Evolutionary conservation across 1,284 basidiomycete species (phyloP), one percentile per base, ranked within the genome.

Genomic region (Puccinia polysora): DNA sequence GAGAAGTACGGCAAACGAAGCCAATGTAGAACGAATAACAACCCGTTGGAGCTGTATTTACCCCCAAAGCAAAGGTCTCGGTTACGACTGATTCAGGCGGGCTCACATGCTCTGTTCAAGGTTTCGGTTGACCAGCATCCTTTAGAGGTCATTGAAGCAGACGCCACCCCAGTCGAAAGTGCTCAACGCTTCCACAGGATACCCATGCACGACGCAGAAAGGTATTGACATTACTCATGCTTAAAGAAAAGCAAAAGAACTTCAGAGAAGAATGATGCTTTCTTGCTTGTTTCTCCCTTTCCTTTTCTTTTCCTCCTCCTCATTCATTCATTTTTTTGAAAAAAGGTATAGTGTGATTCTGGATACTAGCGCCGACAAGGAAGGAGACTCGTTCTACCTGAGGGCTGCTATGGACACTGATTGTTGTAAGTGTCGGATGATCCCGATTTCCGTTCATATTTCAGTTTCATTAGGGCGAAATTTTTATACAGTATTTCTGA

Each of bases 31-130:
- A 71, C 68, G 28, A 58, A 15, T 43, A 55, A 23, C 34, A 52
- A 55, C 28, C 68, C 68, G 7, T 38, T 71, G 25, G 68, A 71
- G 20, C 38, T 71, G 32, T 64, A 59, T n/a, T 74, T 81, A 25
- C 74, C 75, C 23, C 76, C 79, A 30, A 75, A 77, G 72, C 79
- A 80, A 67, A 80, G 81, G 18, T 84, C 85, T 75, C 82, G 85
- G 7, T 82, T 86, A 77, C 82, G 86, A 2, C 76, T 86, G 43
- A 81, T 86, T 73, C 83, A 84, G 58, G 79, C 83, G 0, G 84
- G 84, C 28, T 77, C 75, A 40, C 77, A 78, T 62, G 78, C 76
- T 30, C 73, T 76, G 67, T 73, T 77, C 49, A 65, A 49, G 63
- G 50, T 71, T 40, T 71, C 69, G 7, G 69, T 59, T 23, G 69